Percentiles rank a stretch among this genome's conserved stretches.
Evolutionary conservation across 139 green algal species (phyloP).

Genomic region (Auxenochlorella pyrenoidosa): DNA sequence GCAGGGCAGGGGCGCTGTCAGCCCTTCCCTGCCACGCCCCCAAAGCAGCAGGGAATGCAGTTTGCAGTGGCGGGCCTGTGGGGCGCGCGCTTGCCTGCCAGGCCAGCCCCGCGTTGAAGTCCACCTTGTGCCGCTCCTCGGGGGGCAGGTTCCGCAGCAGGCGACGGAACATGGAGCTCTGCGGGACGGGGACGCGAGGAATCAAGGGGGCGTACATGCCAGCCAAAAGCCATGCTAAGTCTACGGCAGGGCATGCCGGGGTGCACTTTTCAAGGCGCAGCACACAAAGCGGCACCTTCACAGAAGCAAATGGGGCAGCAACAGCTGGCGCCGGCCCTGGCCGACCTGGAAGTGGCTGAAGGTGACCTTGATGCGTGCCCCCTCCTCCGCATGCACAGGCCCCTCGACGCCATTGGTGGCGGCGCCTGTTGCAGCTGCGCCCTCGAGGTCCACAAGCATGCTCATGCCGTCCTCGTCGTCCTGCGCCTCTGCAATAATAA

Average conservation of each 20-base stretch:
- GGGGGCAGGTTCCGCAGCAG: neutral
- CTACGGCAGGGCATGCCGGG: no score
- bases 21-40: no score
- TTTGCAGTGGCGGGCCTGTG: no score
- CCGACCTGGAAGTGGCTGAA: slow-evolving; percentile 7
- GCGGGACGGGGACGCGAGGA: neutral
- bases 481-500: slow-evolving; percentile 21
- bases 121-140: neutral
- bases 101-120: slow-evolving; percentile 18
- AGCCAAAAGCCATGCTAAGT: no score
- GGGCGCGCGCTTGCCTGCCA: neutral
- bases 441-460: slow-evolving; percentile 11
- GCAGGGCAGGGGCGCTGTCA: no score
- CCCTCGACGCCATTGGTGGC: neutral
- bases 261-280: no score
- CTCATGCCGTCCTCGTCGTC: slow-evolving; percentile 33
- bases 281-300: no score
- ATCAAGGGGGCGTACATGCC: no score
- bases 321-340: neutral
- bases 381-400: neutral
- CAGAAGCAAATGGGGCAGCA: no score
- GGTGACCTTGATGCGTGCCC: slow-evolving; percentile 25
- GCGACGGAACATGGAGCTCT: slow-evolving; percentile 12
- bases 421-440: neutral
- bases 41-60: no score